phyloP scores from a whole-genome alignment of 257 asterid genomes.

The Solanum pinnatisectum region DNA sequence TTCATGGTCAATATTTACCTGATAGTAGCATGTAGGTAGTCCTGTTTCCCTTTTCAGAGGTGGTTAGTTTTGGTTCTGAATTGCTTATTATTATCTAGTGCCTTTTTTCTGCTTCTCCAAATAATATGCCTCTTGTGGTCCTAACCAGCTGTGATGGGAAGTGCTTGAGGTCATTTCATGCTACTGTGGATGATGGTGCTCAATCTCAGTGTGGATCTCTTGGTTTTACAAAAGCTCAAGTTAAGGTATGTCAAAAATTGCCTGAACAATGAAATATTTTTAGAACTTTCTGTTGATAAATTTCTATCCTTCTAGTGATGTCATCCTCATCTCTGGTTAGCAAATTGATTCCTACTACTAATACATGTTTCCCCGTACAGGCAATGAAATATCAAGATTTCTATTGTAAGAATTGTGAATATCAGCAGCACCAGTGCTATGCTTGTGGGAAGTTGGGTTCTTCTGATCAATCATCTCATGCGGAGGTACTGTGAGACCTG shows the following conservation, averaged over 20 bases:
- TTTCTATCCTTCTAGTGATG: neutral
- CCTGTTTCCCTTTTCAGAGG: neutral
- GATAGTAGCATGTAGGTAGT: neutral
- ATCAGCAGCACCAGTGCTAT: slow-evolving; percentile 72
- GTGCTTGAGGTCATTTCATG: slow-evolving; percentile 90
- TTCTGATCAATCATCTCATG: slow-evolving; percentile 67
- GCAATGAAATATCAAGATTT: slow-evolving; percentile 28
- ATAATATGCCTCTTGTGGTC: neutral
- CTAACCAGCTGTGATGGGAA: slow-evolving; percentile 70
- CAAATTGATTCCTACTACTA: neutral
- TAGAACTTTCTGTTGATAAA: neutral
- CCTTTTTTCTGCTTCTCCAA: neutral
- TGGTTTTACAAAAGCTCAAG: slow-evolving; percentile 40
- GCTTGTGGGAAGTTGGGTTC: slow-evolving; percentile 84
- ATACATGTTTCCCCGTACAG: slow-evolving; percentile 15
- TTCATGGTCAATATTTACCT: neutral
- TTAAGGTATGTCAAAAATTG: slow-evolving; percentile 29
- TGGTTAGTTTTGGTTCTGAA: neutral
- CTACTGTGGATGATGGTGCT: slow-evolving; percentile 47
- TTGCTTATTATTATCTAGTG: neutral
- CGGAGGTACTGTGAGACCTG: slow-evolving; percentile 41
- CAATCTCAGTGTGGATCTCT: slow-evolving; percentile 57
- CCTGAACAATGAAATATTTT: neutral
- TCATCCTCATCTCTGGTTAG: neutral
- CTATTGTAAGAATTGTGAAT: slow-evolving; percentile 64